Evolutionary conservation across 2,329 filamentous ascomycete genomes (phyloP), one percentile per base, ranked within the genome.

Genomic region (Verticillium nubilum): DNA sequence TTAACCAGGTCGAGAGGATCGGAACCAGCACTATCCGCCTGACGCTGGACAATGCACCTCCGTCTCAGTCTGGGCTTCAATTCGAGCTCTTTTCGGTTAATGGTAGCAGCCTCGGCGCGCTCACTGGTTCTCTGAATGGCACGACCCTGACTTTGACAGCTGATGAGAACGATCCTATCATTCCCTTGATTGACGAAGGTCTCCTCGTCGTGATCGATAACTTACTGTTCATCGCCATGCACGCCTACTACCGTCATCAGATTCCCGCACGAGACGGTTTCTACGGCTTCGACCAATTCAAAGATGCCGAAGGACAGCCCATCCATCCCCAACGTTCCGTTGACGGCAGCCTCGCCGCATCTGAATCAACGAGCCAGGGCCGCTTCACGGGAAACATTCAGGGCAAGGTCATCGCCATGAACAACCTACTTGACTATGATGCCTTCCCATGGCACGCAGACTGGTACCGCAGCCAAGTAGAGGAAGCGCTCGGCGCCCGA

Each of bases 391-490:
- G 64, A 1, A 52, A 64, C n/a, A 63, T 67, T 33, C 61, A 56
- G 0, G 55, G 31, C 35, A 68, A 68, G 56, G 2, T 65, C 19
- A 65, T 68, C 17, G 60, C 65, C 27, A 54, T 67, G 42, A 60
- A 65, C 29, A 65, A 58, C 5, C 61, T 67, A 4, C 12, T 58
- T 5, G 66, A 68, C 47, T 58, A 56, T 23, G 67, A 67, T n/a
- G 67, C 67, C 2, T 60, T 63, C 17, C 65, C 66, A 0, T 65
- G 63, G 66, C 67, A 67, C 37, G 66, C 66, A 3, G 65, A 67
- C 33, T 68, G 67, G 67, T 68, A 67, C 37, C 59, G 58, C n/a
- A 29, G 27, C 3, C 59, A 63, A n/a, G 65, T 67, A 5, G 53
- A 57, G 4, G 19, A 59, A 12, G 57, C 52, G 0, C 56, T 64